These are phyloP conservation scores for Delonix regia DNA, from an alignment of 306 rosid genomes.

Conservation along the genomic window DNA sequence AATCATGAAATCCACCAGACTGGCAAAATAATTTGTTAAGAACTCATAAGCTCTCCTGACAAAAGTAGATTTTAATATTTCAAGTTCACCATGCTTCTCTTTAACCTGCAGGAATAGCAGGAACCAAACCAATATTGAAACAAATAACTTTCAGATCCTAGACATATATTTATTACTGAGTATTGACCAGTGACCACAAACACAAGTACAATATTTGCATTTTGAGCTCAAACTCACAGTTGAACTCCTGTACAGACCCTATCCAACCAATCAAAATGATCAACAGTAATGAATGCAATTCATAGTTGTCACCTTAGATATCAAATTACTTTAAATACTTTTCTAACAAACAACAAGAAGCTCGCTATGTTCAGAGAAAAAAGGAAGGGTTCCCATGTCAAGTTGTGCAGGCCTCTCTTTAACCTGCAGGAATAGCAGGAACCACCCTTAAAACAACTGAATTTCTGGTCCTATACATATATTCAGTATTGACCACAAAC, in stretches of 20 bases:
- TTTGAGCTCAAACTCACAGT: slow-evolving; percentile 4
- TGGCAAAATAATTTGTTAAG: slow-evolving; percentile 78
- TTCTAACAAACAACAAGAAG: not conserved
- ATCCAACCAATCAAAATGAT: not conserved
- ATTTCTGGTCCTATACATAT: slow-evolving; percentile 21
- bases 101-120: slow-evolving; percentile 67
- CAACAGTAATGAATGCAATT: slow-evolving; percentile 19
- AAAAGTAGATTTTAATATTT: slow-evolving; percentile 76
- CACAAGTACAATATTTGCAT: not conserved
- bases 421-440: slow-evolving; percentile 61
- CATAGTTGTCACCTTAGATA: not conserved
- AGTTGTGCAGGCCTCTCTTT: slow-evolving; percentile 86
- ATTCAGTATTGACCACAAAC: not conserved
- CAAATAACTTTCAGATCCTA: slow-evolving; percentile 20
- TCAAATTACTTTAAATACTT: slow-evolving; percentile 2
- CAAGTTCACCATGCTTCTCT: slow-evolving; percentile 90
- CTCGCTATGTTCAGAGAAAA: too few species aligned
- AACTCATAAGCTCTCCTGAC: slow-evolving; percentile 83
- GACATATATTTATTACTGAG: not conserved
- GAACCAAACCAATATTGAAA: slow-evolving; percentile 28
- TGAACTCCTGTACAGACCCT: slow-evolving; percentile 3
- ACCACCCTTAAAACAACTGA: slow-evolving; percentile 25
- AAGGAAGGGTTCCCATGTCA: slow-evolving; percentile 23
- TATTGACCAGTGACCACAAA: too few species aligned
- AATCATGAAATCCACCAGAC: slow-evolving; percentile 86